A percentile compares a stretch with the other conserved stretches of the same genome.
phyloP scores from a whole-genome alignment of 176 grass and related monocot species.

The Cenchrus americanus region DNA sequence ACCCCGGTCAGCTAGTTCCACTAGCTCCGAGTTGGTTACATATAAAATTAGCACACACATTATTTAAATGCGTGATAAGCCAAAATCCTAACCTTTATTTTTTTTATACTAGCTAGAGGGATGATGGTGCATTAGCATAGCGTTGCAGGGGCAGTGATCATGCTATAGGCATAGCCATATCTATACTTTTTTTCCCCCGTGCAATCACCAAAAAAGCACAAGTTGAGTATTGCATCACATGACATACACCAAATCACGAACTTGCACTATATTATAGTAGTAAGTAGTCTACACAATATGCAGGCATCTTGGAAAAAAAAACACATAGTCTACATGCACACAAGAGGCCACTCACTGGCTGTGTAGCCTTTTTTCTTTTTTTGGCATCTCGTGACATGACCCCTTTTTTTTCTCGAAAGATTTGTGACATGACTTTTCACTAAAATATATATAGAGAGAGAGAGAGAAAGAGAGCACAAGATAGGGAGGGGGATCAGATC shows the following conservation, averaged over 20 bases:
- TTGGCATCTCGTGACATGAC: slow-evolving; percentile 17
- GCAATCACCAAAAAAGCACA: slow-evolving; percentile 23
- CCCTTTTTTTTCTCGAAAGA: too few species aligned
- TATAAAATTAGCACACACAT: neutral
- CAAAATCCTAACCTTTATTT: slow-evolving; percentile 2
- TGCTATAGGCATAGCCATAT: neutral
- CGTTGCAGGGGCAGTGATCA: neutral
- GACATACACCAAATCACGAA: neutral
- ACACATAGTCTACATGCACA: neutral
- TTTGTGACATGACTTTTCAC: neutral
- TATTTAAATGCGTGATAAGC: slow-evolving; percentile 21
- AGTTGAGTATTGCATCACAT: slow-evolving; percentile 18
- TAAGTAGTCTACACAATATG: neutral
- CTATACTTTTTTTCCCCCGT: neutral
- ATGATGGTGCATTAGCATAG: neutral
- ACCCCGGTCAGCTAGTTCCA: neutral
- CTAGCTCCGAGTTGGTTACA: neutral
- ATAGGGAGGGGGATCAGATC: neutral
- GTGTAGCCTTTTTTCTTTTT: slow-evolving; percentile 33
- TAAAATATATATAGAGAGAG: neutral
- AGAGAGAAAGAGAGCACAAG: neutral
- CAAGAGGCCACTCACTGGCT: slow-evolving; percentile 1
- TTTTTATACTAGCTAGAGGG: neutral
- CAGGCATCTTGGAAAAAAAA: slow-evolving; percentile 23
- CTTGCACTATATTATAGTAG: slow-evolving; percentile 2